A percentile compares a stretch with the other conserved stretches of the same genome.
Conservation (phyloP, 306 rosid genomes). For the Rosa multiflora region DNA sequence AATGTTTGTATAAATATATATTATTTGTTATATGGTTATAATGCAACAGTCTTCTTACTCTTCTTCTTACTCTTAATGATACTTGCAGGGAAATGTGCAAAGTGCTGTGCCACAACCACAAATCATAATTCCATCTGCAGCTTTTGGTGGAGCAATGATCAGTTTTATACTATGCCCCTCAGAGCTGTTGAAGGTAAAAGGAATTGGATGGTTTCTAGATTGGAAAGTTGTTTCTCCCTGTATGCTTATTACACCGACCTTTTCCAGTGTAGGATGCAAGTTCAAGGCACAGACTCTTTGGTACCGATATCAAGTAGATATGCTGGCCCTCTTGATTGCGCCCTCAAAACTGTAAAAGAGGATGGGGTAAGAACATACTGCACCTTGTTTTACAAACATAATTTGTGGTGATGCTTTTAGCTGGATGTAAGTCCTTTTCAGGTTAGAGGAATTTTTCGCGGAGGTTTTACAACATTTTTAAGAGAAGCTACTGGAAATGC, state of each 20-base stretch:
- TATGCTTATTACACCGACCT: constrained; percentile 31
- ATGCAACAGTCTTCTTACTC: constrained; percentile 22
- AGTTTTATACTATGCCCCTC: constrained; percentile 92
- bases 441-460: constrained; percentile 83
- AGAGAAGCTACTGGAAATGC: constrained; percentile 79
- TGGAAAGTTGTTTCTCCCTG: constrained; percentile 17
- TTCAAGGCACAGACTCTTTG: constrained; percentile 85
- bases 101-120: constrained; percentile 57
- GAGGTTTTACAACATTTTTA: constrained; percentile 68
- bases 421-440: constrained; percentile 52
- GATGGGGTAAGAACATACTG: constrained; percentile 75
- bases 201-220: constrained; percentile 21
- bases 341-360: constrained; percentile 50
- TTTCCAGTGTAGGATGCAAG: constrained; percentile 98
- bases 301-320: constrained; percentile 69
- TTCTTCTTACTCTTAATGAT: constrained; percentile 13
- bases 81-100: constrained; percentile 63
- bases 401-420: constrained; percentile 30
- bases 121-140: constrained; percentile 87
- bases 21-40: constrained; percentile 14
- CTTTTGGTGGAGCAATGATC: constrained; percentile 72
- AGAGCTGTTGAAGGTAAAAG: constrained; percentile 78
- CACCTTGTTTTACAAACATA: constrained; percentile 20
- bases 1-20: constrained; percentile 10
- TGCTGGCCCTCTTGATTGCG: constrained; percentile 73